Base-by-base conservation (phyloP, 192 early-diverging fungal genomes). In the Ambispora gerdemannii region DNA sequence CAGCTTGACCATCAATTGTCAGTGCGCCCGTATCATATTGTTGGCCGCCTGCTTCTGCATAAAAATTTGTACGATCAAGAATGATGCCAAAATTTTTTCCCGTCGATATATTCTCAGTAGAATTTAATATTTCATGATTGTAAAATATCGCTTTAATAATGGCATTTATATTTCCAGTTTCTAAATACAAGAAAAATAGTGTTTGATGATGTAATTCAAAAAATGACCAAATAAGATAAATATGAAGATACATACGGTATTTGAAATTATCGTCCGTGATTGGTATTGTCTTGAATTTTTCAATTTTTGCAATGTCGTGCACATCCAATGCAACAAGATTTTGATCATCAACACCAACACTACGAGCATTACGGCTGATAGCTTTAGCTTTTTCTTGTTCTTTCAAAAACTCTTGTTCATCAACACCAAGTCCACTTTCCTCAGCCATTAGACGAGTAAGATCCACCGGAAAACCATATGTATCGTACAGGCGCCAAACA, bases 401-500 rank as follows among this genome's bases (percentile, higher is more conserved):
- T 13, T 71, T 76, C 72, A 88, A 79, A 67, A 97, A 97, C 75
- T 86, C 91, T 35, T 77, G 80, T 77, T 96, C 94, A 74, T 98
- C 89, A 6, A 98, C 89, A 17, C 66, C 65, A 55, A 97, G 78
- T 10, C 90, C 92, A 75, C 88, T 89, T 77, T 98, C 97, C 80
- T 98, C 94, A n/a, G 97, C 95, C 95, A 98, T 97, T 58, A 98
- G 76, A 52, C 92, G 90, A 11, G 97, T 98, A 55, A 98, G 84
- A 77, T 98, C 97, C 1, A 96, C 92, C 3, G 97, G 97, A 88
- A 98, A 98, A 32, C 97, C 97, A 76, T 94, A 98, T 15, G 97
- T 98, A 74, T 97, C 97, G 71, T 98, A 98, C 76, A 98, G 78
- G n/a, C 93, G 86, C 95, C 95, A 98, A 10, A 93, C 97, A 78